A percentile compares a stretch with the other conserved stretches of the same genome.
These are phyloP conservation scores for Actinidia chinensis DNA, from an alignment of 179 eudicot species.

Conservation along the genomic window DNA sequence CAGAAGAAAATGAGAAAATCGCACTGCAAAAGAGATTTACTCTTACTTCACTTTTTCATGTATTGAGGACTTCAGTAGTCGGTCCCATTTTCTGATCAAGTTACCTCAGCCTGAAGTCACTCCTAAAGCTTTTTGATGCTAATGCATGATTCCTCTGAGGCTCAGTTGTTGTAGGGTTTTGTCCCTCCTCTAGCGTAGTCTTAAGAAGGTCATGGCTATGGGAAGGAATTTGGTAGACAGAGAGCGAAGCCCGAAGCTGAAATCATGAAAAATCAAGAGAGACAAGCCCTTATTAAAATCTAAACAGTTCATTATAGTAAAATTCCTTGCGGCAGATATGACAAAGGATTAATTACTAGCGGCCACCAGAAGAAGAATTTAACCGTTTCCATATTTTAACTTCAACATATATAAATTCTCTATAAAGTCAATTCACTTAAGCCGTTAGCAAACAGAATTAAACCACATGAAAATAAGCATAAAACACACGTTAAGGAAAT, in stretches of 20 bases:
- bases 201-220: constrained; percentile 83
- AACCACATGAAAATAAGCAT: too few relatives aligned
- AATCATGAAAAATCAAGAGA: constrained; percentile 21
- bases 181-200: constrained; percentile 85
- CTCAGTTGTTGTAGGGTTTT: constrained; percentile 45
- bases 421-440: too few relatives aligned
- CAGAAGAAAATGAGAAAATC: neutral
- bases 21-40: neutral
- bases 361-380: too few relatives aligned
- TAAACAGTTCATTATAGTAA: too few relatives aligned
- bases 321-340: too few relatives aligned
- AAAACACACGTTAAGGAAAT: too few relatives aligned
- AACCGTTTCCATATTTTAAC: too few relatives aligned
- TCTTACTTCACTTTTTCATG: constrained; percentile 44
- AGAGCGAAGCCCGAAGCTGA: constrained; percentile 91
- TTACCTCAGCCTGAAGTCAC: constrained; percentile 69
- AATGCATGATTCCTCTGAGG: constrained; percentile 52
- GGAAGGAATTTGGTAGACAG: constrained; percentile 87
- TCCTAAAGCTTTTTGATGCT: constrained; percentile 40
- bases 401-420: too few relatives aligned
- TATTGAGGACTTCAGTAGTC: constrained; percentile 62
- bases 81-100: constrained; percentile 54
- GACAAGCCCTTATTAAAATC: too few relatives aligned
- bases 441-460: too few relatives aligned
- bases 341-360: too few relatives aligned